A percentile compares a stretch with the other conserved stretches of the same genome.
Evolutionary conservation across 306 rosid species (phyloP).

Genomic region (Oxytropis ochrocephala): DNA sequence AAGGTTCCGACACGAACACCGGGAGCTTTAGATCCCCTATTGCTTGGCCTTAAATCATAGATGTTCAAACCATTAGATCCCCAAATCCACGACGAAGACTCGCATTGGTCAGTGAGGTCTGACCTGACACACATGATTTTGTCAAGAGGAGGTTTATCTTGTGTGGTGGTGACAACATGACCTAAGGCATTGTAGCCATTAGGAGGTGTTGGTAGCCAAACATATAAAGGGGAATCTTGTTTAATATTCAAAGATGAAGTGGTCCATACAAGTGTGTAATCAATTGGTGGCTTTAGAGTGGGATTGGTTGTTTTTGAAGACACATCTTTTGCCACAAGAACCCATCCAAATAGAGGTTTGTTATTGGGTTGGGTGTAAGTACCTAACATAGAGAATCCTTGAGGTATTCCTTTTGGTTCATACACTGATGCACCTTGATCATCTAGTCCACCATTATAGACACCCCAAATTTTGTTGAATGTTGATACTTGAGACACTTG

Average conservation of each 20-base stretch:
- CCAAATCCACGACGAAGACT: conserved; percentile 55
- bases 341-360: conserved; percentile 55
- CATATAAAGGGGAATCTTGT: conserved; percentile 41
- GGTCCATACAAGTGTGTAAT: conserved; percentile 58
- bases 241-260: conserved; percentile 33
- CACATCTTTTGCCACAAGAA: conserved; percentile 48
- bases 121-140: conserved; percentile 50
- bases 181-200: conserved; percentile 68
- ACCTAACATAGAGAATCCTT: conserved; percentile 61
- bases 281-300: conserved; percentile 40
- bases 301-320: conserved; percentile 6
- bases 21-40: conserved; percentile 35
- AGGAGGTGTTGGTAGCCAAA: conserved; percentile 68
- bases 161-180: conserved; percentile 44
- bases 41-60: conserved; percentile 46
- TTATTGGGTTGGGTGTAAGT: conserved; percentile 65
- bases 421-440: conserved; percentile 50
- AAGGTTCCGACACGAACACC: conserved; percentile 62
- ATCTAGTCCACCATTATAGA: conserved; percentile 53
- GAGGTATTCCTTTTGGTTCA: conserved; percentile 63
- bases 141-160: conserved; percentile 51
- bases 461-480: conserved; percentile 53
- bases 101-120: conserved; percentile 57
- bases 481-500: conserved; percentile 47
- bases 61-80: conserved; percentile 41